phyloP scores from a whole-genome alignment of 2,329 filamentous ascomycete species.

The Fusarium piperis region DNA sequence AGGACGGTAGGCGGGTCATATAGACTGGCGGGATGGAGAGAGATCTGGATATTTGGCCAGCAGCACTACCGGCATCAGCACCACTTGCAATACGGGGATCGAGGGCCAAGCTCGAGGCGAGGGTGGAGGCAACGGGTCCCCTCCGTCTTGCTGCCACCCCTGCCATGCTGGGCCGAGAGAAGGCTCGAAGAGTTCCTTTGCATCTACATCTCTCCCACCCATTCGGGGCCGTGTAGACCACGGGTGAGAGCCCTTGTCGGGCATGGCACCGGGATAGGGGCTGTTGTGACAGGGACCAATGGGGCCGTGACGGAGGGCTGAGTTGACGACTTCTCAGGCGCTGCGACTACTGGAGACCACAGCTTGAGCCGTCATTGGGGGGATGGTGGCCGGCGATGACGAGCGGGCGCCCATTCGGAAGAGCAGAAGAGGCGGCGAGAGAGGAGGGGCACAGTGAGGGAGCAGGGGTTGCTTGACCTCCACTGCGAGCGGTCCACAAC shows the following conservation, averaged over 20 bases:
- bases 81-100: conserved; percentile 24
- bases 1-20: conserved; percentile 44
- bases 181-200: conserved; percentile 27
- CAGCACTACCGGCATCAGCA: conserved; percentile 27
- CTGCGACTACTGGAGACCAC: conserved; percentile 30
- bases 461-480: conserved; percentile 27
- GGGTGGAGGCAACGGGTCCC: conserved; percentile 32
- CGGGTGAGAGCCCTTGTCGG: conserved; percentile 28
- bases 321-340: conserved; percentile 29
- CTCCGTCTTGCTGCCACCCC: conserved; percentile 24
- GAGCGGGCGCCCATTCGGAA: conserved; percentile 36
- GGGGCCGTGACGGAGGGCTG: conserved; percentile 24
- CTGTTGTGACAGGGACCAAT: conserved; percentile 35
- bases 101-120: conserved; percentile 28
- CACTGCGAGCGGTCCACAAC: conserved; percentile 27
- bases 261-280: conserved; percentile 37
- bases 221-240: conserved; percentile 32
- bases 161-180: conserved; percentile 26
- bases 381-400: conserved; percentile 34
- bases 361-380: conserved; percentile 37
- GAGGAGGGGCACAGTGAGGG: conserved; percentile 27
- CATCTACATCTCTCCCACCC: conserved; percentile 40
- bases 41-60: conserved; percentile 30
- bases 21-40: conserved; percentile 40
- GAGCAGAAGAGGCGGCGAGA: conserved; percentile 13